These are phyloP conservation scores for Parietaria judaica DNA, from an alignment of 306 rosid species.

Conservation along the genomic window DNA sequence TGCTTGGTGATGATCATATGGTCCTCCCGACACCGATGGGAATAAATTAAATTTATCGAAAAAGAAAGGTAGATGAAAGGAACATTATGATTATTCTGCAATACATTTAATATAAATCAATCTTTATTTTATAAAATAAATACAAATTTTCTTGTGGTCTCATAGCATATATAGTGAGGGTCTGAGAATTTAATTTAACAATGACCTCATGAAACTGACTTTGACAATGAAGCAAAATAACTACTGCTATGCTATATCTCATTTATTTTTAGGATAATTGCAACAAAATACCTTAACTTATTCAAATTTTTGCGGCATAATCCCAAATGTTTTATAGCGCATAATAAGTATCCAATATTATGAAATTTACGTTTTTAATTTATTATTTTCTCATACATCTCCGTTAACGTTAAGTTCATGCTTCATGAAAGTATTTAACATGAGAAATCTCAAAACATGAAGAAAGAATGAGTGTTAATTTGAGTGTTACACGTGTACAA, in stretches of 20 bases:
- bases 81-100: constrained; percentile 30
- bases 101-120: constrained; percentile 3
- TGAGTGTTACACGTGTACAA: too few relatives aligned
- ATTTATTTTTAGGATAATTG: too few relatives aligned
- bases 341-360: too few relatives aligned
- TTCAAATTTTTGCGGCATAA: too few relatives aligned
- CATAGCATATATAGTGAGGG: not conserved
- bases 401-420: too few relatives aligned
- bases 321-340: too few relatives aligned
- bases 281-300: too few relatives aligned
- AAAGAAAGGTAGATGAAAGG: constrained; percentile 30
- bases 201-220: constrained; percentile 32
- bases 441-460: too few relatives aligned
- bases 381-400: too few relatives aligned
- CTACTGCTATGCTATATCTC: not conserved
- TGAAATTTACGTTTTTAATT: too few relatives aligned
- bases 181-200: constrained; percentile 16
- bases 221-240: constrained; percentile 16
- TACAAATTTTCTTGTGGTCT: constrained; percentile 1
- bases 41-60: constrained; percentile 19
- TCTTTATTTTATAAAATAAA: not conserved
- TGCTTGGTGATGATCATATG: constrained; percentile 31
- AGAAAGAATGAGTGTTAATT: too few relatives aligned
- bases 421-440: too few relatives aligned
- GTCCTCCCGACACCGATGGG: constrained; percentile 23